phyloP scores from a whole-genome alignment of 2,329 filamentous ascomycete genomes.

The Talaromyces sp. region DNA sequence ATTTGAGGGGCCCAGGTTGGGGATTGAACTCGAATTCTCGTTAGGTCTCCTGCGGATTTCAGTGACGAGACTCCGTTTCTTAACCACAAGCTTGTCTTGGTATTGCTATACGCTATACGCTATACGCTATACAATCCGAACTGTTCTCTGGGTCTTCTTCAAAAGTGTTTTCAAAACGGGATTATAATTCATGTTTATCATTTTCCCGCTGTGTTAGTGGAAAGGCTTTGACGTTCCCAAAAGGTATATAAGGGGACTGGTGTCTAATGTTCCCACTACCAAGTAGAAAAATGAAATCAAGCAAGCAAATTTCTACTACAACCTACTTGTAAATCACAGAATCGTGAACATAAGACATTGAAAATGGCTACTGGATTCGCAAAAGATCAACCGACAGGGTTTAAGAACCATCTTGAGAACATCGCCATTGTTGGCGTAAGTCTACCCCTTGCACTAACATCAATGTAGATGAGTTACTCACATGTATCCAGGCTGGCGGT shows the following conservation, averaged over 20 bases:
- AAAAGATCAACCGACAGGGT: constrained; percentile 15
- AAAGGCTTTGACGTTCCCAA: neutral
- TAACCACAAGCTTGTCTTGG: neutral
- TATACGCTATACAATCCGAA: neutral
- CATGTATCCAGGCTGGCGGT: constrained; percentile 32
- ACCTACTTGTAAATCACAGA: neutral
- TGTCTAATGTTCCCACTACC: neutral
- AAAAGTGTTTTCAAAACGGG: neutral
- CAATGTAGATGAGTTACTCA: neutral
- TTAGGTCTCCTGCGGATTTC: neutral
- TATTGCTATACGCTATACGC: neutral
- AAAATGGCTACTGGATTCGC: constrained; percentile 11
- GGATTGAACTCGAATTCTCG: too few relatives aligned
- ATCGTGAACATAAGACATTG: neutral
- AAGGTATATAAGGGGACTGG: neutral
- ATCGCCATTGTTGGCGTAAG: constrained; percentile 42
- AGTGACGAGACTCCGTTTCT: neutral
- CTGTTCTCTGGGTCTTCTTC: neutral
- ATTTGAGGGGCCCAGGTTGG: too few relatives aligned
- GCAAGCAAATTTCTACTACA: neutral
- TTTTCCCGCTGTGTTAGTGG: neutral
- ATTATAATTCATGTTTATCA: neutral
- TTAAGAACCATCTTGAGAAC: constrained; percentile 33
- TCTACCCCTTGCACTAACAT: neutral
- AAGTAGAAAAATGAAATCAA: neutral